These are phyloP conservation scores for Paecilomyces sp. DNA, from an alignment of 2,329 filamentous ascomycete species.

Conservation along the genomic window DNA sequence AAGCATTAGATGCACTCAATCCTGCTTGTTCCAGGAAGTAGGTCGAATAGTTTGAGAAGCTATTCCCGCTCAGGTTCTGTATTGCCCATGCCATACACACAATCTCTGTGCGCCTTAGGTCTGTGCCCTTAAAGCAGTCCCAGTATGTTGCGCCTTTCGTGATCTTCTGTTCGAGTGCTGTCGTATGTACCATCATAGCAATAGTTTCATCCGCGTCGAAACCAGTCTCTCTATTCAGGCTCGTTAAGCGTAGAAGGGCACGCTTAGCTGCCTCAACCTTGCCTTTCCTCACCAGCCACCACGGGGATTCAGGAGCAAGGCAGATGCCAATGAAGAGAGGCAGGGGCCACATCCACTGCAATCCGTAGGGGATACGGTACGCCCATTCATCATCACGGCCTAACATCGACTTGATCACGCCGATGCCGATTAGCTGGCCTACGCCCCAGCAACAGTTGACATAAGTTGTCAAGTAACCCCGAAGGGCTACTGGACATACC, in stretches of 20 bases:
- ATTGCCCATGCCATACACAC: conserved; percentile 59
- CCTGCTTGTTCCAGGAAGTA: conserved; percentile 54
- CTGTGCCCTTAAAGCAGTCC: conserved; percentile 76
- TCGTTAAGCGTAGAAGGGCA: conserved; percentile 38
- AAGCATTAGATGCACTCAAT: conserved; percentile 42
- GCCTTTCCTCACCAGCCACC: conserved; percentile 45
- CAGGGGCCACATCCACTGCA: conserved; percentile 50
- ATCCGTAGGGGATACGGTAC: conserved; percentile 45
- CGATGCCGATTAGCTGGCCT: conserved; percentile 45
- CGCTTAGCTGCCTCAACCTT: conserved; percentile 41
- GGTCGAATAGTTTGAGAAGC: conserved; percentile 58
- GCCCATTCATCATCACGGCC: conserved; percentile 42
- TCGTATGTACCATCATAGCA: conserved; percentile 89
- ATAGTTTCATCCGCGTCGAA: conserved; percentile 80
- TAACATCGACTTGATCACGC: conserved; percentile 44
- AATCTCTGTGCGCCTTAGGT: conserved; percentile 71
- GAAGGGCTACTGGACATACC: conserved; percentile 40
- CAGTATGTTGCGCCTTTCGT: conserved; percentile 66
- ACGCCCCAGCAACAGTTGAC: conserved; percentile 43
- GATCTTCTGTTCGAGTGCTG: conserved; percentile 68
- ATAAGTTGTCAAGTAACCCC: conserved; percentile 40
- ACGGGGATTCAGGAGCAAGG: conserved; percentile 46
- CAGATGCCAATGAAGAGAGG: conserved; percentile 41
- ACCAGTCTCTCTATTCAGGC: conserved; percentile 49
- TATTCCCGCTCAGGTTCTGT: conserved; percentile 58